Base-by-base conservation (phyloP, 176 grass and related monocot species). In the Microstegium vimineum region DNA sequence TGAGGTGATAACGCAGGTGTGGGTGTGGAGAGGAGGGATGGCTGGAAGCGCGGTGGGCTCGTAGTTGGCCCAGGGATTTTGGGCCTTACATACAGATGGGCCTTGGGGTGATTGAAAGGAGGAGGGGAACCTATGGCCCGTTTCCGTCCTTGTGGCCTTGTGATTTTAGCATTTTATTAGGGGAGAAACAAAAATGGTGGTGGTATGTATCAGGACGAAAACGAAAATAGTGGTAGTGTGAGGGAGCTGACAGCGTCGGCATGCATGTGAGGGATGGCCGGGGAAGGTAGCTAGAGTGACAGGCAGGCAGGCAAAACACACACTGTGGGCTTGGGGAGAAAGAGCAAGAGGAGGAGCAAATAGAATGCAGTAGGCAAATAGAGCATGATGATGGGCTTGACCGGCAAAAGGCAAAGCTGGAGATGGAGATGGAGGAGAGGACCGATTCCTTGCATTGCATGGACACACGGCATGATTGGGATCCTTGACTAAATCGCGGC, bases 1-100 rank as follows among this genome's bases (percentile, higher is more conserved):
- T 81, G 66, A 66, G 83, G 68, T 42, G 88, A 86, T 83, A 79
- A 79, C 52, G 63, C 32, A 31, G 82, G 40, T 54, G 71, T 85
- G 82, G 71, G 51, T 14, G 41, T 11, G 20, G 72, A 27, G 6
- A 3, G n/a, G 1, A 0, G 4, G 10, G 16, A 2, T n/a, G 23
- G 14, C 36, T n/a, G n/a, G n/a, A n/a, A n/a, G n/a, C n/a, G n/a
- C n/a, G n/a, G 17, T 69, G 68, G 83, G 92, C 82, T 22, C 2
- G 34, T 7, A 26, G 4, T 76, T 34, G 79, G 76, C 76, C 40
- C 12, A 3, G 10, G 13, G 2, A 1, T 23, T 2, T 10, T 59
- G n/a, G 54, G n/a, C 54, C 54, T 23, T 59, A 11, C 54, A 0
- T 4, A 4, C 3, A 59, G 22, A 59, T 60, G 56, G 56, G 56